Evolutionary conservation across 352 stramenopile genomes (phyloP), one percentile per base, ranked within the genome.

Genomic region (Plasmopara viticola): DNA sequence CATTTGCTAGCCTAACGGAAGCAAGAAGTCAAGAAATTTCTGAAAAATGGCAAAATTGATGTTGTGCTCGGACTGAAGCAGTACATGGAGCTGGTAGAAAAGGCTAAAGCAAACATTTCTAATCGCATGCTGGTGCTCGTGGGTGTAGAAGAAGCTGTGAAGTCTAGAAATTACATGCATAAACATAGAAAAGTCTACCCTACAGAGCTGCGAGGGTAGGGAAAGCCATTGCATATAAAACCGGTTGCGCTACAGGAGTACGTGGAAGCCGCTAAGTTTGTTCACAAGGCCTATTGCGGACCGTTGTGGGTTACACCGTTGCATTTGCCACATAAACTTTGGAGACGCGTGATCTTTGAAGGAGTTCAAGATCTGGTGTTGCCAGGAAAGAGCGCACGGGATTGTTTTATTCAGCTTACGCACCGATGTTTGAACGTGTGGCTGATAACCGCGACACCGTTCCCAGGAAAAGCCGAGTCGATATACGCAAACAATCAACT

Each of bases 401-500:
- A 94, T 54, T 93, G 84, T 53, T 86, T 94, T 42, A 72, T 94
- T 43, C 84, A 94, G 54, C 75, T 94, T 18, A 92, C 80, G 29
- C 74, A 73, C 29, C 62, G 67, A 13, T 82, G 78, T 40, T 60
- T 84, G 53, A 84, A 94, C 60, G 77, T 91, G 28, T 94, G 84
- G 84, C 63, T 94, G 43, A 87, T 94, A 51, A 91, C 75, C 5
- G 84, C 84, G 9, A 94, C 84, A 38, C 82, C 84, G 9, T 94
- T 95, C 30, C 82, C 84, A 0, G 77, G 82, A 18, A 87, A 86
- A 15, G 72, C 69, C 4, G 79, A 84, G 14, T 88, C 74, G 18
- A 89, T 95, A 42, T 92, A 92, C 44, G 84, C 84, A n/a, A 95
- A 95, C 55, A 90, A 95, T 54, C 82, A 95, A 52, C 50, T 93